A percentile compares a stretch with the other conserved stretches of the same genome.
phyloP scores from a whole-genome alignment of 2,329 filamentous ascomycete species.

The Aspergillus brunneoviolaceus region DNA sequence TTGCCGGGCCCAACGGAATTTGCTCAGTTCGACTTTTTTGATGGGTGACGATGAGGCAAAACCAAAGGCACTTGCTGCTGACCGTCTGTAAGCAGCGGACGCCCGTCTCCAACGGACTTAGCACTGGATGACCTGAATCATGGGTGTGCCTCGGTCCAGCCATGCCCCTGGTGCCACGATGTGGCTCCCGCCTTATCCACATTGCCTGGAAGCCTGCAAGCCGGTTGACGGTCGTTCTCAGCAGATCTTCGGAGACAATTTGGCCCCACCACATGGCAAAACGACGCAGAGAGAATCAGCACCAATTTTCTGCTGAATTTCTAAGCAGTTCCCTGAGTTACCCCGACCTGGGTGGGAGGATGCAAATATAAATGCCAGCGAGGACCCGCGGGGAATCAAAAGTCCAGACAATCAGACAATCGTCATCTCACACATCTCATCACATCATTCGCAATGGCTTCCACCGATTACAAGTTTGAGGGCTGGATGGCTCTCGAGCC shows the following conservation, averaged over 20 bases:
- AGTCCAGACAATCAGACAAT: conserved; percentile 1
- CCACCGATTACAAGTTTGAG: conserved; percentile 52
- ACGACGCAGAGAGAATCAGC: not conserved
- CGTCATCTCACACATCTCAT: not conserved
- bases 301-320: not conserved
- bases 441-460: conserved; percentile 21
- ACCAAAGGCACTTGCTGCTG: not conserved
- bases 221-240: not conserved
- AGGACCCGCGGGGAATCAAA: conserved; percentile 13
- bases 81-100: not conserved
- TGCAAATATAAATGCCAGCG: conserved; percentile 6
- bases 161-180: not conserved
- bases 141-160: not conserved
- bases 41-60: not conserved
- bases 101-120: too few species aligned
- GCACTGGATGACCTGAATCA: not conserved
- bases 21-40: not conserved
- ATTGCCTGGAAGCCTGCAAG: not conserved
- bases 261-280: not conserved
- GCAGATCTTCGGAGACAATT: not conserved
- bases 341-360: not conserved
- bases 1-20: not conserved
- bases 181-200: not conserved
- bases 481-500: conserved; percentile 57
- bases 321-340: conserved; percentile 2